Evolutionary conservation across 768 basidiomycete genomes (phyloP).

Genomic region (Boletus sp.): DNA sequence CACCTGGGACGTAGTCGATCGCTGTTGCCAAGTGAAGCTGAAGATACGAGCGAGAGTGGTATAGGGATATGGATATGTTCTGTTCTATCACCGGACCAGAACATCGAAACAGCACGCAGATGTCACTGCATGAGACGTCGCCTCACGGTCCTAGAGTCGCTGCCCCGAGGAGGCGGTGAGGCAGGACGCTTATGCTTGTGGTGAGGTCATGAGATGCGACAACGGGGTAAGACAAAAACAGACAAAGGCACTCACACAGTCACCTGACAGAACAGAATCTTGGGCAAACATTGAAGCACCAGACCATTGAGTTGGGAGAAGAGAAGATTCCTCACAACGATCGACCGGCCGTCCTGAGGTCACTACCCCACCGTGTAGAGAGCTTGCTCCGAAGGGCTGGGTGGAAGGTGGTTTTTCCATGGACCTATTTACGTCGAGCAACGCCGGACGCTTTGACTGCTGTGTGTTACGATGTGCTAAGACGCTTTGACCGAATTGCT

Average conservation of each 20-base stretch:
- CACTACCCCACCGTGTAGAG: constrained; percentile 20
- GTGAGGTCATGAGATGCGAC: neutral
- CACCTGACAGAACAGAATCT: neutral
- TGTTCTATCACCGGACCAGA: neutral
- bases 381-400: constrained; percentile 41
- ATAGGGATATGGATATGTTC: too few relatives aligned
- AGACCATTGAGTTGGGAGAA: neutral
- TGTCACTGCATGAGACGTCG: constrained; percentile 11
- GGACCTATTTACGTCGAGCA: neutral
- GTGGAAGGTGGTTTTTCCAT: constrained; percentile 26
- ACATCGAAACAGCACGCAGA: neutral
- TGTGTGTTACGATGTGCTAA: constrained; percentile 18
- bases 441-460: neutral
- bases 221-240: neutral
- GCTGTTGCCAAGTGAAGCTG: neutral
- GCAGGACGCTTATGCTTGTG: constrained; percentile 13
- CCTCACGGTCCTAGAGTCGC: constrained; percentile 8
- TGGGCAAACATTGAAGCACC: constrained; percentile 22
- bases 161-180: constrained; percentile 3
- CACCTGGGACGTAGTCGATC: neutral
- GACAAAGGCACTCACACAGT: constrained; percentile 9
- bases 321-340: neutral
- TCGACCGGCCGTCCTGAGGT: neutral
- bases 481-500: constrained; percentile 33
- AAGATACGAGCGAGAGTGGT: neutral